These are phyloP conservation scores for Ustilago crameri DNA, from an alignment of 1,284 basidiomycete genomes.

Conservation along the genomic window DNA sequence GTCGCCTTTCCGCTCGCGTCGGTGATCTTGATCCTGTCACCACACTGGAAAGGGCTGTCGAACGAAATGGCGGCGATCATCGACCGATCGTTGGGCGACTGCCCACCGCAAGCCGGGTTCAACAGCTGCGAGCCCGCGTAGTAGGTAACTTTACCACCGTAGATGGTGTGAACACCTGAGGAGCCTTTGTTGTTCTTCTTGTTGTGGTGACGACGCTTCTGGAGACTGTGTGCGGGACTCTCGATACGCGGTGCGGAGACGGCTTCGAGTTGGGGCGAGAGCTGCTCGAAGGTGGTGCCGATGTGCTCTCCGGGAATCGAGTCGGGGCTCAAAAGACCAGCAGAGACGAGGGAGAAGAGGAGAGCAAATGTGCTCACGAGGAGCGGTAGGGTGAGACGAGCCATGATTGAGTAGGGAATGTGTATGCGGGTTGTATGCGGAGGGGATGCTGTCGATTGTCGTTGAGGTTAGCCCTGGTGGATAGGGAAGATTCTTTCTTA, in stretches of 20 bases:
- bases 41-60: slow-evolving; percentile 33
- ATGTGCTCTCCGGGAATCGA: neutral
- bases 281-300: neutral
- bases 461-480: no score
- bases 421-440: no score
- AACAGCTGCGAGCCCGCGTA: slow-evolving; percentile 29
- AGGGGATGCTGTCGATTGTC: no score
- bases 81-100: slow-evolving; percentile 18
- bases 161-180: slow-evolving; percentile 1
- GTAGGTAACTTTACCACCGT: slow-evolving; percentile 33
- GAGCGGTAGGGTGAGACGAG: neutral
- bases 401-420: slow-evolving; percentile 5
- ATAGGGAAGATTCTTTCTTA: no score
- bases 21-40: slow-evolving; percentile 26
- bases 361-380: neutral
- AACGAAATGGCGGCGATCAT: slow-evolving; percentile 40
- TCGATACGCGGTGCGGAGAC: slow-evolving; percentile 1
- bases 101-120: slow-evolving; percentile 28
- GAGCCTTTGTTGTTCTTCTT: slow-evolving; percentile 12
- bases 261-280: neutral
- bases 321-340: neutral
- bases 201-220: slow-evolving; percentile 16
- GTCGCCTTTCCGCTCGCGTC: slow-evolving; percentile 5
- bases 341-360: slow-evolving; percentile 3
- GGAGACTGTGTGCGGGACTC: neutral